These are phyloP conservation scores for Fusarium nodosum DNA, from an alignment of 2,329 filamentous ascomycete species.

Conservation along the genomic window DNA sequence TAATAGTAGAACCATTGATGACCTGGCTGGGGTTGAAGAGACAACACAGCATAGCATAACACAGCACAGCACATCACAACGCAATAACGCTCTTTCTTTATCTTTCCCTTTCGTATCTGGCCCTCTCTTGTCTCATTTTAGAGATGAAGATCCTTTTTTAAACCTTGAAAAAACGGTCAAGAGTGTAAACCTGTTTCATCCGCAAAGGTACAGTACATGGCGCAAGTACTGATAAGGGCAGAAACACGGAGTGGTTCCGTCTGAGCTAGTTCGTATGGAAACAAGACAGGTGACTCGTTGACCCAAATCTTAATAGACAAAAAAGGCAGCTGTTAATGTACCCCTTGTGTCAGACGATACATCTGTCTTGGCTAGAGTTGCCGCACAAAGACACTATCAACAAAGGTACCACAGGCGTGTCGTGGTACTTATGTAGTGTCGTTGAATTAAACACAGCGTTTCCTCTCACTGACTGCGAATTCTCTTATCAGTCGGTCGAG, in stretches of 20 bases:
- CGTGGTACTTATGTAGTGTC: constrained; percentile 30
- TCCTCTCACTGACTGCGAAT: constrained; percentile 17
- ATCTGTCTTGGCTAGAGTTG: constrained; percentile 22
- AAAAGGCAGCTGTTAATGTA: constrained; percentile 41
- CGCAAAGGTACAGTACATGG: constrained; percentile 29
- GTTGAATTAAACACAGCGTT: constrained; percentile 42
- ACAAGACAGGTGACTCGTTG: constrained; percentile 40
- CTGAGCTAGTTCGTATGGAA: constrained; percentile 18
- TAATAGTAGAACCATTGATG: constrained; percentile 40
- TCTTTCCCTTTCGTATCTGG: constrained; percentile 30
- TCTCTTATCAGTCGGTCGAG: constrained; percentile 49
- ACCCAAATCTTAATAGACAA: constrained; percentile 32
- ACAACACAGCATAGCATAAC: constrained; percentile 5
- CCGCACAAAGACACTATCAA: background rate
- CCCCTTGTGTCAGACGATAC: constrained; percentile 28
- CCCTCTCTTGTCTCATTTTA: constrained; percentile 21
- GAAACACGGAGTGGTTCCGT: constrained; percentile 43
- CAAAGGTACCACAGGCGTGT: constrained; percentile 30
- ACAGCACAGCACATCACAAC: background rate
- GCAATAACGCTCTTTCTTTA: constrained; percentile 38
- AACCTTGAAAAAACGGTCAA: constrained; percentile 39
- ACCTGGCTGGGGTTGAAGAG: constrained; percentile 36
- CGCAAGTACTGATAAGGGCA: constrained; percentile 47
- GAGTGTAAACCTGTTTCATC: constrained; percentile 30
- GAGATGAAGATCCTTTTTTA: constrained; percentile 7